A percentile compares a stretch with the other conserved stretches of the same genome.
Conservation (phyloP, 169 alveolate species). For the Blepharisma undulans region DNA sequence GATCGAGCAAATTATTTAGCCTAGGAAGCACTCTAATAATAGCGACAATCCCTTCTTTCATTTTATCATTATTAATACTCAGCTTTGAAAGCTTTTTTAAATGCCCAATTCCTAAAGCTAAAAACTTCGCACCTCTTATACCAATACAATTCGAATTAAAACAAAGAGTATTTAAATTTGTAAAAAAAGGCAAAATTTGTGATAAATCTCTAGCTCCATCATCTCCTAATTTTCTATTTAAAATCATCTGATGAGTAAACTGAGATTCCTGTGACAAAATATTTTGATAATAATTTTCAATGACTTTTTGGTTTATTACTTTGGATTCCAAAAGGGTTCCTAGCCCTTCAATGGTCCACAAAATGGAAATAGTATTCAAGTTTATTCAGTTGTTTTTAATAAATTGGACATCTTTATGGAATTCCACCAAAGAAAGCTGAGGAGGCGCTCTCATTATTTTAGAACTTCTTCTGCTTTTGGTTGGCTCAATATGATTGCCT, state of each 20-base stretch:
- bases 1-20: neutral
- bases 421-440: neutral
- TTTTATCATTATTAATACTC: constrained; percentile 2
- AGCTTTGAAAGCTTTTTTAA: neutral
- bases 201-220: constrained; percentile 22
- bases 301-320: neutral
- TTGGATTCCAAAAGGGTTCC: neutral
- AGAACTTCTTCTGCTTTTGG: neutral
- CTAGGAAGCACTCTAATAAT: neutral
- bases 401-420: neutral
- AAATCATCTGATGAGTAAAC: neutral
- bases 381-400: neutral
- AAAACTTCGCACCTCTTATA: neutral
- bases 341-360: neutral
- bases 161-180: neutral
- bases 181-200: constrained; percentile 16
- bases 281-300: neutral
- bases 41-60: constrained; percentile 13
- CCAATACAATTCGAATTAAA: neutral
- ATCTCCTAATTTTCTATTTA: constrained; percentile 24
- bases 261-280: neutral
- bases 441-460: neutral
- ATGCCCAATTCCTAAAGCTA: neutral
- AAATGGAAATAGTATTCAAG: neutral
- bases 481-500: neutral